Evolutionary conservation across 2,329 filamentous ascomycete genomes (phyloP).

Genomic region (Coniochaeta sp.): DNA sequence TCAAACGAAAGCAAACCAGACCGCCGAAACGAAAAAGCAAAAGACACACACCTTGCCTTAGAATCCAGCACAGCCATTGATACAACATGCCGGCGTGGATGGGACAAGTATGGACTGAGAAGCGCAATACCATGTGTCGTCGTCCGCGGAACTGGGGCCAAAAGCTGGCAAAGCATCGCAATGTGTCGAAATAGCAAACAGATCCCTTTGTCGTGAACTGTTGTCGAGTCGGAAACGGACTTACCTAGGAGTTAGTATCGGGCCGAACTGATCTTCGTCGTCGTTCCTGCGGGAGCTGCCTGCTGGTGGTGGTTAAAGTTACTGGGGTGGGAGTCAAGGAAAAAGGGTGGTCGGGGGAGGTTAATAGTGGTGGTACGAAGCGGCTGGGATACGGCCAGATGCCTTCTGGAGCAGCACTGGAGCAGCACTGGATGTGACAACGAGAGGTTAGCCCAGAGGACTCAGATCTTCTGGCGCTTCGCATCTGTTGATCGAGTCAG

Average conservation of each 20-base stretch:
- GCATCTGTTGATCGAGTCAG: constrained; percentile 9
- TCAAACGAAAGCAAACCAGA: background rate
- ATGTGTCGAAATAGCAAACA: background rate
- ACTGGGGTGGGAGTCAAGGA: background rate
- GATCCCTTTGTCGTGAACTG: background rate
- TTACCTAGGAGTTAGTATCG: background rate
- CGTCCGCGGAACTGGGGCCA: background rate
- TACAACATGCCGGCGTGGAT: background rate
- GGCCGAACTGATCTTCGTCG: background rate
- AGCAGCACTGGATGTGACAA: background rate
- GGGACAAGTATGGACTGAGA: background rate
- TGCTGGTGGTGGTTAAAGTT: background rate
- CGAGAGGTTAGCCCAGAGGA: background rate
- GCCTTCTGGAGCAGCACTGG: background rate
- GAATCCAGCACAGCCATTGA: background rate
- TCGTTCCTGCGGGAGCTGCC: background rate
- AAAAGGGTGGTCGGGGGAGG: background rate
- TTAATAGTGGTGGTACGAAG: background rate
- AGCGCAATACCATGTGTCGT: background rate
- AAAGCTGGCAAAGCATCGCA: background rate
- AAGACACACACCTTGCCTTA: background rate
- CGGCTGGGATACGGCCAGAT: background rate
- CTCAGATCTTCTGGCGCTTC: constrained; percentile 1
- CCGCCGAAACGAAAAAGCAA: background rate
- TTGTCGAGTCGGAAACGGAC: background rate